Evolutionary conservation across 2,329 filamentous ascomycete genomes (phyloP), one percentile per base, ranked within the genome.

Genomic region (Pleomassaria siparia): DNA sequence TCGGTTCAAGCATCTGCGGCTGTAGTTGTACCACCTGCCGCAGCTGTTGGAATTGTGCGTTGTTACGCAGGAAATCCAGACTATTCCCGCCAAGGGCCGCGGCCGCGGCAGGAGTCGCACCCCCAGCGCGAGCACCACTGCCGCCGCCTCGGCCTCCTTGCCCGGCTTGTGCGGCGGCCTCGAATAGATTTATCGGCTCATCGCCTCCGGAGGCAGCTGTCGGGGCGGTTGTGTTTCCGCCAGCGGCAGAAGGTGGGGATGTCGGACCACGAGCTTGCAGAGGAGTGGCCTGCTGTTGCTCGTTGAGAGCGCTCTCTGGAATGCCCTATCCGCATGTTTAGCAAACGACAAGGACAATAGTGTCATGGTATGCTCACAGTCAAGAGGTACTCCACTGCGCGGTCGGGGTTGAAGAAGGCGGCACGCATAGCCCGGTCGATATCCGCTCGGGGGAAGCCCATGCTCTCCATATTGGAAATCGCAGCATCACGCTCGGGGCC

Each of bases 1-100:
- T 97, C 6, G 94, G 92, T 77, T 99, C 94, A 18, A 99, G 86
- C 94, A 99, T 99, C 70, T 94, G 88, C 15, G 94, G 94, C 71
- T 97, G 89, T 72, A 96, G 91, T 75, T 99, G 94, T 36, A 99
- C 92, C 18, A 99, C 87, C 74, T 96, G 91, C 54, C 94, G 88
- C 50, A 99, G 83, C 75, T 99, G 94, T 75, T 97, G 94, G 76
- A 99, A 99, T 73, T 97, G 92, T 20, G 91, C 87, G 71, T 97
- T 97, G 73, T 91, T 89, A 65, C 94, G 87, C 46, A 99, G 79
- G 71, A 96, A 97, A 56, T 97, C 92, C 49, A 99, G 83, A 66
- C 91, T 95, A 21, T 87, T 87, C 21, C 89, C 75, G 32, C 82
- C 81, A 49, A 74, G 74, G 37, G 72, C 76, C 44, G 67, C 72